These are phyloP conservation scores for Globisporangium nodosum DNA, from an alignment of 352 stramenopile genomes.

Conservation along the genomic window DNA sequence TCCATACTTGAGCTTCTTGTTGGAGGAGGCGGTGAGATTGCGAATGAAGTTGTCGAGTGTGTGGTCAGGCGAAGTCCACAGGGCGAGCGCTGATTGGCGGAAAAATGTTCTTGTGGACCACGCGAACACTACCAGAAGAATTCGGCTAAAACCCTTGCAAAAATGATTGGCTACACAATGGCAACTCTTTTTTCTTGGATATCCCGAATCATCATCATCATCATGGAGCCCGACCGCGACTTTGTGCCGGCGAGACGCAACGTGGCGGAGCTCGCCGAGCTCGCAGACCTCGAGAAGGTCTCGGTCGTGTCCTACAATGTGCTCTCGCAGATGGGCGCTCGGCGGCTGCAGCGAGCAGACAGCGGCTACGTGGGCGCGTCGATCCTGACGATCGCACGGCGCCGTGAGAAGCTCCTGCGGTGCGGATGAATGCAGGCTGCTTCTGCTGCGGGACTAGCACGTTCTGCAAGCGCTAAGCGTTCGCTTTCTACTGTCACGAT, in stretches of 20 bases:
- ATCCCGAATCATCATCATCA: neutral
- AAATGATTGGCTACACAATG: neutral
- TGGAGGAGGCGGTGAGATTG: neutral
- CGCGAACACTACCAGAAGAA: neutral
- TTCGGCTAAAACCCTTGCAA: neutral
- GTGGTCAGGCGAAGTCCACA: neutral
- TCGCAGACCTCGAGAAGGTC: constrained; percentile 54
- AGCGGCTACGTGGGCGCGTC: constrained; percentile 41
- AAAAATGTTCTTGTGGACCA: neutral
- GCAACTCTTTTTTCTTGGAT: neutral
- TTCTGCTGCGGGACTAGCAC: neutral
- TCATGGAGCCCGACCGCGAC: constrained; percentile 14
- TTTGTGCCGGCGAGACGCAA: constrained; percentile 43
- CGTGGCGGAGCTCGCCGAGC: constrained; percentile 30
- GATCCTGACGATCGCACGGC: constrained; percentile 49
- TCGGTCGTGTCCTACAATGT: constrained; percentile 80
- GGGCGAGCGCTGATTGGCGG: neutral
- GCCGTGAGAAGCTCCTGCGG: constrained; percentile 51
- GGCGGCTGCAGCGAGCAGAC: constrained; percentile 35
- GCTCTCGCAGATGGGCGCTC: constrained; percentile 71
- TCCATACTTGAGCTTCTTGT: constrained; percentile 23
- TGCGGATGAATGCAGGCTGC: constrained; percentile 10
- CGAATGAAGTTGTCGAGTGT: neutral
- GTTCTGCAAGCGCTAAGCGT: neutral
- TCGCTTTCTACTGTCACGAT: neutral